These are phyloP conservation scores for Collariella sp. DNA, from an alignment of 495 filamentous ascomycete genomes.

Conservation along the genomic window DNA sequence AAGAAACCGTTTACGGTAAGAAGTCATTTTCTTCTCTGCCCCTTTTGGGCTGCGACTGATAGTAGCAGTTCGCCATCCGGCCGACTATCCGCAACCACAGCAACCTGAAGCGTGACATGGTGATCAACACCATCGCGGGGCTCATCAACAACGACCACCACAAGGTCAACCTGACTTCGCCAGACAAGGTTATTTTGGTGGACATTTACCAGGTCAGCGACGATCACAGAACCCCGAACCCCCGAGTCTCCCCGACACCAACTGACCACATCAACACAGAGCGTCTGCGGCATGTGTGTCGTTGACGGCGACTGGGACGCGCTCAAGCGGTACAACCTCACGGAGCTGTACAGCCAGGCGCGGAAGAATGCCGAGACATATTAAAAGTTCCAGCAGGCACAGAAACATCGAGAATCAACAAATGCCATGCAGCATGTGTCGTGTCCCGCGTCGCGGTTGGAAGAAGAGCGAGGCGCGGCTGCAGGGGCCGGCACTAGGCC, in stretches of 20 bases:
- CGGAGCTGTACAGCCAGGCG: constrained; percentile 35
- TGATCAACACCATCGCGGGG: constrained; percentile 72
- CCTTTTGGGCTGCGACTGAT: constrained; percentile 1
- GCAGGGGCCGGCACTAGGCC: constrained; percentile 35
- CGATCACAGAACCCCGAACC: neutral
- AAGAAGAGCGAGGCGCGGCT: neutral
- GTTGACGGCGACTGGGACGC: constrained; percentile 45
- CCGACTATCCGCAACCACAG: constrained; percentile 73
- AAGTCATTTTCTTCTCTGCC: neutral
- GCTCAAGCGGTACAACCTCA: constrained; percentile 41
- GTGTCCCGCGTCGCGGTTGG: neutral
- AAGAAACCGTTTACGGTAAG: constrained; percentile 13
- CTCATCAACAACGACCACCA: constrained; percentile 51
- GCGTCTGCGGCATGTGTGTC: constrained; percentile 39
- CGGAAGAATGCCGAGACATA: constrained; percentile 6
- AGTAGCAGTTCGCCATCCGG: constrained; percentile 75
- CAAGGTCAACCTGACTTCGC: constrained; percentile 71
- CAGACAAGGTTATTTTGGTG: constrained; percentile 78
- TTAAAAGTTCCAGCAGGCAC: neutral
- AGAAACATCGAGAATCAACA: constrained; percentile 1
- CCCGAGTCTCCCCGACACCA: neutral
- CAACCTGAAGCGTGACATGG: constrained; percentile 57
- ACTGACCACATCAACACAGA: constrained; percentile 19
- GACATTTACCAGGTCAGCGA: constrained; percentile 75
- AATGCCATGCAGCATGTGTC: neutral